Evolutionary conservation across 768 basidiomycete species (phyloP).

Genomic region (Chlorophyllum brunneum): DNA sequence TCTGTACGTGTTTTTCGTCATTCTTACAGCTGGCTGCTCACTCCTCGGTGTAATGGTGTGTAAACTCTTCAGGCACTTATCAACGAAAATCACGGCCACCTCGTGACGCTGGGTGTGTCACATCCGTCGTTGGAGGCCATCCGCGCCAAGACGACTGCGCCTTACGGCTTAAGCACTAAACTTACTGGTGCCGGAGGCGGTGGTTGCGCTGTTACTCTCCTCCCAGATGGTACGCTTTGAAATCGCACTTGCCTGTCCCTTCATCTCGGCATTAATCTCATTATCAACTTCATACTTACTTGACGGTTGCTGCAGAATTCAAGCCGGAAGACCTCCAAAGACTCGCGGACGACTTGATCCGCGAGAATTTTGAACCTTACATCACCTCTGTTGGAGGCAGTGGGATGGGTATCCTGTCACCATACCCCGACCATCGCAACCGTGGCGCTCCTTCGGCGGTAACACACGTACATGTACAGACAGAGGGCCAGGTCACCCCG

Average conservation of each 20-base stretch:
- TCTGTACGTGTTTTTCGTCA: conserved; percentile 48
- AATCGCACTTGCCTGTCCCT: background rate
- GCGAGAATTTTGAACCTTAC: conserved; percentile 76
- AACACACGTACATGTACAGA: conserved; percentile 15
- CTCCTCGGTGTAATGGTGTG: conserved; percentile 6
- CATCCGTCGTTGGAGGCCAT: conserved; percentile 86
- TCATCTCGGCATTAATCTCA: background rate
- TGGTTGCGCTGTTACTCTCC: conserved; percentile 93
- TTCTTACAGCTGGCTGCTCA: conserved; percentile 12
- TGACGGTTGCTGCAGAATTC: conserved; percentile 56
- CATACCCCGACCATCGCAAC: conserved; percentile 42
- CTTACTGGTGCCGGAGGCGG: conserved; percentile 97
- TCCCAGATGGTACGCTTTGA: conserved; percentile 77
- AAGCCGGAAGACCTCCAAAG: conserved; percentile 49
- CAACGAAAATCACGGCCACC: conserved; percentile 83
- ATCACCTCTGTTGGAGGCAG: conserved; percentile 91
- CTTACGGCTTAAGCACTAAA: conserved; percentile 82
- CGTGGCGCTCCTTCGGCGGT: conserved; percentile 18
- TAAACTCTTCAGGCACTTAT: conserved; percentile 60
- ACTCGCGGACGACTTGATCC: conserved; percentile 57
- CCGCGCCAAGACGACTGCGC: conserved; percentile 60
- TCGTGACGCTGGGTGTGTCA: conserved; percentile 85
- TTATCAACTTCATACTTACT: conserved; percentile 11
- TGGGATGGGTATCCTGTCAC: conserved; percentile 83
- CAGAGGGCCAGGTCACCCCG: conserved; percentile 42